Evolutionary conservation across 1,284 basidiomycete genomes (phyloP).

Genomic region (Neonothopanus nambi): DNA sequence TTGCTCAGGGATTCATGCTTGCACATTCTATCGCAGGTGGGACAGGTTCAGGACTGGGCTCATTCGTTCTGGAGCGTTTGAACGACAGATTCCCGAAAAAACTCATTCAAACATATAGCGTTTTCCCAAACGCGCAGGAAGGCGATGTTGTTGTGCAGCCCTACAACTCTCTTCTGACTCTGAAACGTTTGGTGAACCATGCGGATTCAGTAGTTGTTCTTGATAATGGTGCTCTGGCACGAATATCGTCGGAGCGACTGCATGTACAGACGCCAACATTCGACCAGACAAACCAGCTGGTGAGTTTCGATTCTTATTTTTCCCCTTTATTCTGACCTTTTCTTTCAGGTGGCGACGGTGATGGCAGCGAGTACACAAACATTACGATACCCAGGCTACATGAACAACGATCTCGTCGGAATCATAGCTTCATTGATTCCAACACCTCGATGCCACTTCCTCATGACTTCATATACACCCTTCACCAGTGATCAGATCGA

Average conservation of each 20-base stretch:
- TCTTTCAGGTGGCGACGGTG: constrained; percentile 81
- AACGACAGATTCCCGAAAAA: constrained; percentile 99
- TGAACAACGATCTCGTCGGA: constrained; percentile 99
- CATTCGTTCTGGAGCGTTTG: constrained; percentile 92
- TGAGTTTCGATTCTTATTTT: constrained; percentile 33
- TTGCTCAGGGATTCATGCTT: constrained; percentile 90
- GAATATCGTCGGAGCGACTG: constrained; percentile 90
- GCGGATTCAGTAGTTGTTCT: constrained; percentile 97
- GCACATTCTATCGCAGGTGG: constrained; percentile 99
- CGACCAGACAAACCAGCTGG: constrained; percentile 93
- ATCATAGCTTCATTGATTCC: constrained; percentile 98
- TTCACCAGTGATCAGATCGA: constrained; percentile 97
- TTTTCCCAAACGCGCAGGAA: constrained; percentile 93
- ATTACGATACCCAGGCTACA: constrained; percentile 96
- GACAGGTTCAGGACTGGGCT: constrained; percentile 97
- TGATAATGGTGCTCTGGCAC: constrained; percentile 92
- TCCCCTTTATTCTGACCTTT: constrained; percentile 3
- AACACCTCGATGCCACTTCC: constrained; percentile 98
- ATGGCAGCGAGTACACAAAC: constrained; percentile 98
- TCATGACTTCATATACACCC: constrained; percentile 99
- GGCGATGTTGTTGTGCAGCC: constrained; percentile 97
- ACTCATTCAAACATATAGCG: constrained; percentile 98
- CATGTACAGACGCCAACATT: constrained; percentile 92
- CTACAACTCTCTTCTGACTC: constrained; percentile 94
- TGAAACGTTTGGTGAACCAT: constrained; percentile 94